A percentile compares a stretch with the other conserved stretches of the same genome.
Conservation (phyloP, 805 yeast species). For the Kluyveromyces starmeri region DNA sequence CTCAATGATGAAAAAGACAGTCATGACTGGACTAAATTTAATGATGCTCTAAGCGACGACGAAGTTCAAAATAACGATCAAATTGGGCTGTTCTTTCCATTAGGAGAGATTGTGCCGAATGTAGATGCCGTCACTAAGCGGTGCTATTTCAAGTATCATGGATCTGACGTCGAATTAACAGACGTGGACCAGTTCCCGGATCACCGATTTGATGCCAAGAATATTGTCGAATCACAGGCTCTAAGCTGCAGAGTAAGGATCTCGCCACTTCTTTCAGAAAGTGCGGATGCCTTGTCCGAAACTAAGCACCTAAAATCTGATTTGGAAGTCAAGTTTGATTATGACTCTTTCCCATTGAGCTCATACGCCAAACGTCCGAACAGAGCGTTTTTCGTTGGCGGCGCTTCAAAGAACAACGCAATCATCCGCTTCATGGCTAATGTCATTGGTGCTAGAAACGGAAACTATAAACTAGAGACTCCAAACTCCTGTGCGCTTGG, state of each 20-base stretch:
- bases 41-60: constrained; percentile 33
- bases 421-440: constrained; percentile 62
- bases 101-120: constrained; percentile 88
- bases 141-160: constrained; percentile 31
- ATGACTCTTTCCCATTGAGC: constrained; percentile 19
- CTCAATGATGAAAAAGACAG: constrained; percentile 77
- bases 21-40: constrained; percentile 53
- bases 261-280: constrained; percentile 58
- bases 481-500: constrained; percentile 91
- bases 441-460: constrained; percentile 51
- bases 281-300: constrained; percentile 8
- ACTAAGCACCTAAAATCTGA: constrained; percentile 7
- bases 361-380: constrained; percentile 43
- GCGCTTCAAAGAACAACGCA: constrained; percentile 65
- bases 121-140: constrained; percentile 55
- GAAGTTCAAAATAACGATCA: constrained; percentile 28
- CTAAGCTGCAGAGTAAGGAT: constrained; percentile 73
- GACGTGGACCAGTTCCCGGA: constrained; percentile 35
- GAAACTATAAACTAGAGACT: constrained; percentile 63
- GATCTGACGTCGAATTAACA: constrained; percentile 15
- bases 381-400: constrained; percentile 77
- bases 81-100: constrained; percentile 76
- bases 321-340: constrained; percentile 29
- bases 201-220: constrained; percentile 56
- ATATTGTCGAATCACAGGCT: constrained; percentile 83